Conservation (phyloP, 1,284 basidiomycete genomes). For the Rhodotorula sp. region DNA sequence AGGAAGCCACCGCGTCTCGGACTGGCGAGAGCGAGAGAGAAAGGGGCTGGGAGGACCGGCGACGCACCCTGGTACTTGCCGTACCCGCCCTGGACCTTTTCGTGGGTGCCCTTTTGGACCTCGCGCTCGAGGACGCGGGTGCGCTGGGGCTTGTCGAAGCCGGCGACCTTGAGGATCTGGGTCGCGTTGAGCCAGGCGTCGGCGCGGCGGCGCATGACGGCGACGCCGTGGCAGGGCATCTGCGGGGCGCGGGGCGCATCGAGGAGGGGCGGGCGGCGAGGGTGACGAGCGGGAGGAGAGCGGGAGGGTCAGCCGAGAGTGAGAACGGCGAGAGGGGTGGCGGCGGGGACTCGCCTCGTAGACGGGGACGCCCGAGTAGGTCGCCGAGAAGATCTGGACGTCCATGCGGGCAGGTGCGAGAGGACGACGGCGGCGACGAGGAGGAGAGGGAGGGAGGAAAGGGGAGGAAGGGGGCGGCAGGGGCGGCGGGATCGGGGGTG, state of each 20-base stretch:
- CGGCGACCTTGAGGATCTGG: constrained; percentile 98
- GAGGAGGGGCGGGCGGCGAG: background rate
- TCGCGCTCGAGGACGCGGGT: constrained; percentile 97
- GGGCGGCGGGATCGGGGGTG: too few relatives aligned
- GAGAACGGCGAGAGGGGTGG: background rate
- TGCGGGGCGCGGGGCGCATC: constrained; percentile 4
- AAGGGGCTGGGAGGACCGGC: background rate
- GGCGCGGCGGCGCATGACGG: constrained; percentile 93
- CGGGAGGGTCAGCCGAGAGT: background rate
- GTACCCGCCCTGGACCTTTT: constrained; percentile 99
- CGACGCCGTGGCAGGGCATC: constrained; percentile 75
- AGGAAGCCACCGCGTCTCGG: background rate
- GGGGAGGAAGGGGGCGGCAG: background rate
- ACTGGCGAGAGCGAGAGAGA: background rate
- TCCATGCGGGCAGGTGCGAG: background rate
- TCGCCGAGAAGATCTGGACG: constrained; percentile 48
- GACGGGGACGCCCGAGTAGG: constrained; percentile 54
- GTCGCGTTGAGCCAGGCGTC: constrained; percentile 99
- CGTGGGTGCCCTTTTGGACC: constrained; percentile 97
- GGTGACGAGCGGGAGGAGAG: background rate
- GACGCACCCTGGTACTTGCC: constrained; percentile 96
- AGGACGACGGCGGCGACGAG: background rate
- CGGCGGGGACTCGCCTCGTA: constrained; percentile 48
- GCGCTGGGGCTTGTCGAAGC: constrained; percentile 97
- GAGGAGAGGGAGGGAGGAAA: background rate